Conservation (phyloP, 352 stramenopile species). For the Phytophthora sansomeana region DNA sequence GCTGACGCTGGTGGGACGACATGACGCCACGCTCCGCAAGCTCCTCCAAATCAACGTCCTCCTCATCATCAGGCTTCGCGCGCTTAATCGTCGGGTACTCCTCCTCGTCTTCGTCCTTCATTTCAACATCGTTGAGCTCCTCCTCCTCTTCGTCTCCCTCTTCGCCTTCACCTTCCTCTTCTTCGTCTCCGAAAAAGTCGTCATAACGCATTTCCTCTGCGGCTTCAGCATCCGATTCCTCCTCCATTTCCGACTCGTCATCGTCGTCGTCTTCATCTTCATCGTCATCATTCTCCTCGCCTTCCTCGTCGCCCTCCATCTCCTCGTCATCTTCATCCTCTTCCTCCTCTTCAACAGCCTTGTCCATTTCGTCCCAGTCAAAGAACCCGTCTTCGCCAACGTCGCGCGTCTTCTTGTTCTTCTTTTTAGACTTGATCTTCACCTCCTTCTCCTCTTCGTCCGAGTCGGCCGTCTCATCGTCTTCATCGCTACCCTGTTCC, state of each 20-base stretch:
- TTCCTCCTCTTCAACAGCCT: conserved; percentile 79
- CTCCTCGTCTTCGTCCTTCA: conserved; percentile 60
- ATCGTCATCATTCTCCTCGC: conserved; percentile 50
- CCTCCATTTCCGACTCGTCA: conserved; percentile 60
- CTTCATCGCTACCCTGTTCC: conserved; percentile 40
- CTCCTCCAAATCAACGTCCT: conserved; percentile 69
- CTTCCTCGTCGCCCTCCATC: conserved; percentile 40
- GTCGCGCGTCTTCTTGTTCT: conserved; percentile 68
- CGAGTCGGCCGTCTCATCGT: conserved; percentile 24
- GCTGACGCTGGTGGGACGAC: conserved; percentile 81
- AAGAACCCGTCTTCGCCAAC: conserved; percentile 86
- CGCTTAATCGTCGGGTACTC: conserved; percentile 69
- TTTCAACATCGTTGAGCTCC: conserved; percentile 59
- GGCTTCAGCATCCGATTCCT: conserved; percentile 59
- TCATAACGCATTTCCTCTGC: conserved; percentile 66
- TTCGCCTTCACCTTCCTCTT: conserved; percentile 47
- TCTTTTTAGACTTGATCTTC: conserved; percentile 48
- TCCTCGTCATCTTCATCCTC: conserved; percentile 51
- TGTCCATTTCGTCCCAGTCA: conserved; percentile 91
- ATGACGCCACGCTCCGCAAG: conserved; percentile 81
- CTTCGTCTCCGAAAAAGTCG: conserved; percentile 70
- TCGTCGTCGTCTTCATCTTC: conserved; percentile 58
- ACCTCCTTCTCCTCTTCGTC: conserved; percentile 44
- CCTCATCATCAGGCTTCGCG: conserved; percentile 61
- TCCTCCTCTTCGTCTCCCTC: conserved; percentile 56